Percentiles rank a stretch among this genome's conserved stretches.
phyloP scores from a whole-genome alignment of 1,139 yeast species.

The Suhomyces bolitotheri region DNA sequence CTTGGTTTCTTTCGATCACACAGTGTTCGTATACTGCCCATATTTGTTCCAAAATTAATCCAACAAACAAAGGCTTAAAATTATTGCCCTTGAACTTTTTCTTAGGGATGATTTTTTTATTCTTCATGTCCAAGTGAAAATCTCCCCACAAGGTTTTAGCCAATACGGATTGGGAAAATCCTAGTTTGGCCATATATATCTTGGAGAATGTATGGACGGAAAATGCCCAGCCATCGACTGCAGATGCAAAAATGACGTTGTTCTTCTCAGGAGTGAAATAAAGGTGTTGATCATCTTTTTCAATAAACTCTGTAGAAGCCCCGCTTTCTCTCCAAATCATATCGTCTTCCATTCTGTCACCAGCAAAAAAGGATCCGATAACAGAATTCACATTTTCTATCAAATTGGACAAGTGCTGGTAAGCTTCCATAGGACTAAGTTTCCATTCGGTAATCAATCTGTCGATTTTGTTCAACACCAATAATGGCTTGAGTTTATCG shows the following conservation, averaged over 20 bases:
- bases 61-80: conserved; percentile 81
- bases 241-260: conserved; percentile 92
- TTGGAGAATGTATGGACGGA: conserved; percentile 85
- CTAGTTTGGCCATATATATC: conserved; percentile 80
- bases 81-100: conserved; percentile 52
- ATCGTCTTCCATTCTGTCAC: conserved; percentile 92
- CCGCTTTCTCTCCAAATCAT: conserved; percentile 75
- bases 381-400: conserved; percentile 95
- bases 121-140: conserved; percentile 83
- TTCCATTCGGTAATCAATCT: conserved; percentile 80
- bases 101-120: conserved; percentile 72
- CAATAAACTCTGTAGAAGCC: conserved; percentile 59
- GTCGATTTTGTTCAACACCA: conserved; percentile 93
- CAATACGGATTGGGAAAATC: conserved; percentile 76
- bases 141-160: conserved; percentile 97
- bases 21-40: conserved; percentile 89
- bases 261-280: conserved; percentile 89
- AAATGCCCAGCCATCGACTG: conserved; percentile 98
- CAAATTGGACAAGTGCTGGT: conserved; percentile 69
- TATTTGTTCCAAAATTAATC: conserved; percentile 81
- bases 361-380: conserved; percentile 88
- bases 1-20: conserved; percentile 64
- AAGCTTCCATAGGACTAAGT: conserved; percentile 83
- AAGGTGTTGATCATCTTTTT: conserved; percentile 76
- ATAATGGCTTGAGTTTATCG: conserved; percentile 82